Evolutionary conservation across 1,139 yeast genomes (phyloP).

Genomic region (Candida sp.): DNA sequence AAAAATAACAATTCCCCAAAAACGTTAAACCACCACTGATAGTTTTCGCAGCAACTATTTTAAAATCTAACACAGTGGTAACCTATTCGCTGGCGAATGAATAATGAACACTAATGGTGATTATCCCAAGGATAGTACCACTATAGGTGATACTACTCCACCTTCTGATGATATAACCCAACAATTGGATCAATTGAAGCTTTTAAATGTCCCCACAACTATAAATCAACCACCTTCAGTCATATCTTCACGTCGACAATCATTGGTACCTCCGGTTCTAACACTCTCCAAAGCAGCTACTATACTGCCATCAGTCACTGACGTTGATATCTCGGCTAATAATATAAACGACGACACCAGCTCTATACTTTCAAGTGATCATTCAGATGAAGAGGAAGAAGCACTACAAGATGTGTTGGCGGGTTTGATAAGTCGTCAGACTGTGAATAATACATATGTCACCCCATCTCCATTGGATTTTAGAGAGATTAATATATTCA

Average conservation of each 20-base stretch:
- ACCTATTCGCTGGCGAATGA: constrained; percentile 2
- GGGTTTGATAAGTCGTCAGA: constrained; percentile 20
- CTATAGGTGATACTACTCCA: constrained; percentile 6
- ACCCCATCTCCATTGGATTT: constrained; percentile 3
- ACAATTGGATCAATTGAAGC: background rate
- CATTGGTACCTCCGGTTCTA: background rate
- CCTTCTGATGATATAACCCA: background rate
- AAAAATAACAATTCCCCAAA: too few relatives aligned
- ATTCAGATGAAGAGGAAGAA: constrained; percentile 20
- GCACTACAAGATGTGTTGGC: constrained; percentile 24
- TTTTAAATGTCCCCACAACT: background rate
- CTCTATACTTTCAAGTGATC: constrained; percentile 1
- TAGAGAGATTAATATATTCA: constrained; percentile 9
- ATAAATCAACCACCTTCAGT: background rate
- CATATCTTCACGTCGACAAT: background rate
- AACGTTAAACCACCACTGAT: too few relatives aligned
- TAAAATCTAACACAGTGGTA: background rate
- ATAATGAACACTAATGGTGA: background rate
- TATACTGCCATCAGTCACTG: constrained; percentile 2
- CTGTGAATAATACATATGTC: background rate
- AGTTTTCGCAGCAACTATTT: background rate
- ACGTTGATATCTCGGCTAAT: background rate
- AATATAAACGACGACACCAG: constrained; percentile 1
- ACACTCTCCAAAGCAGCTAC: background rate
- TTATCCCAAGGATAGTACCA: constrained; percentile 1